Conservation (phyloP, 2,329 filamentous ascomycete species). For the Periconia digitata region DNA sequence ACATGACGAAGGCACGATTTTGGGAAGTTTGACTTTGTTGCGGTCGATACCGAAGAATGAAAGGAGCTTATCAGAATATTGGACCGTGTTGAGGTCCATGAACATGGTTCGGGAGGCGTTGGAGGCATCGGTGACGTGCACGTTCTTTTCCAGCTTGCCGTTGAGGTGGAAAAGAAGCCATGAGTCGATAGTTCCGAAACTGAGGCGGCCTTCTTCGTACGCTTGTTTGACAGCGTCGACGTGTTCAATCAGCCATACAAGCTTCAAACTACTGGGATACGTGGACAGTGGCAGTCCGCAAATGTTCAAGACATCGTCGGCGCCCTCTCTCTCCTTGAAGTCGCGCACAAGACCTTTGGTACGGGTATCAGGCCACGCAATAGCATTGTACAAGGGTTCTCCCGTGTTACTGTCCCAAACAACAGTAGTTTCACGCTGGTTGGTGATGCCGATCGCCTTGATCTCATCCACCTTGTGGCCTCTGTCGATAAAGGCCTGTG, state of each 20-base stretch:
- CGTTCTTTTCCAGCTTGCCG: slow-evolving; percentile 60
- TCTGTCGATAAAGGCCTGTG: slow-evolving; percentile 68
- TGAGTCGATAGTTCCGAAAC: slow-evolving; percentile 85
- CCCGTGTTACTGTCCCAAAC: slow-evolving; percentile 83
- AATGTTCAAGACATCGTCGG: slow-evolving; percentile 68
- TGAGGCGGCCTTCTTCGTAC: slow-evolving; percentile 73
- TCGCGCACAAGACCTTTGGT: slow-evolving; percentile 76
- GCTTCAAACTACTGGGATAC: slow-evolving; percentile 84
- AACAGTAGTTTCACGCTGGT: slow-evolving; percentile 85
- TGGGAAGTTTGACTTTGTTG: slow-evolving; percentile 73
- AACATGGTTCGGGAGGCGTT: slow-evolving; percentile 94
- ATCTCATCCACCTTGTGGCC: slow-evolving; percentile 71
- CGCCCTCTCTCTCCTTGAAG: slow-evolving; percentile 67
- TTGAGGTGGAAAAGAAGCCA: slow-evolving; percentile 88
- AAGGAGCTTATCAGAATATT: slow-evolving; percentile 78
- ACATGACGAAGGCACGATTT: slow-evolving; percentile 80
- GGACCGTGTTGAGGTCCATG: slow-evolving; percentile 78
- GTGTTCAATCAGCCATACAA: slow-evolving; percentile 79
- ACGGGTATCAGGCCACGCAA: slow-evolving; percentile 88
- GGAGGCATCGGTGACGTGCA: slow-evolving; percentile 82
- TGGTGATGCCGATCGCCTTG: slow-evolving; percentile 80
- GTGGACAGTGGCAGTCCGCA: slow-evolving; percentile 85
- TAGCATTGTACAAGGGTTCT: slow-evolving; percentile 78
- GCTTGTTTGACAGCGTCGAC: slow-evolving; percentile 68
- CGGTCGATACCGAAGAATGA: slow-evolving; percentile 77